phyloP scores from a whole-genome alignment of 805 yeast genomes.

The Teunomyces stri region DNA sequence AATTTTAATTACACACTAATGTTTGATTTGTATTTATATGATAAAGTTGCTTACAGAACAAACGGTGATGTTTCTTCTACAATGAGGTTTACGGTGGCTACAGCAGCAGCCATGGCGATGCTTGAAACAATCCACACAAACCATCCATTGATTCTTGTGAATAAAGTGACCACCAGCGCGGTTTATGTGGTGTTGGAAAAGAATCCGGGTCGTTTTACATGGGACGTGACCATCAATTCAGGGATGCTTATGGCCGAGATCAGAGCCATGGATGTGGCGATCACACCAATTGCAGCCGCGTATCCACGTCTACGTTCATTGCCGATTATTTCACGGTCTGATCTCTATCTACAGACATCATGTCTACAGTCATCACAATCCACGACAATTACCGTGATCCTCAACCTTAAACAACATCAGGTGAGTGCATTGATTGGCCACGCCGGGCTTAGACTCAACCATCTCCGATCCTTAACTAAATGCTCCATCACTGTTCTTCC shows the following conservation, averaged over 20 bases:
- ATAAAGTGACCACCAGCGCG: neutral
- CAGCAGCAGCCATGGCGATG: neutral
- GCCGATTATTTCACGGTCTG: neutral
- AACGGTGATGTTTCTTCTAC: too few relatives aligned
- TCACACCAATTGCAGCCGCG: too few relatives aligned
- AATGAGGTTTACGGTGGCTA: too few relatives aligned
- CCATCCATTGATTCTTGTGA: neutral
- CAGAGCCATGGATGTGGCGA: neutral
- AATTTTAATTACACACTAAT: too few relatives aligned
- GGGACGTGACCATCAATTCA: neutral
- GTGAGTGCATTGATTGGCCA: constrained; percentile 25
- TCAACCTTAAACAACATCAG: constrained; percentile 2
- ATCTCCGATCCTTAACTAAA: neutral
- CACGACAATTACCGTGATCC: neutral
- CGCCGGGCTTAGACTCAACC: neutral
- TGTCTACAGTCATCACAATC: neutral
- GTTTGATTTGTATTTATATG: too few relatives aligned
- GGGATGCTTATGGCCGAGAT: neutral
- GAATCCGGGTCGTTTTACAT: neutral
- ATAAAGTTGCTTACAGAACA: too few relatives aligned
- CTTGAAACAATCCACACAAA: neutral
- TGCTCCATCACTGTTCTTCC: neutral
- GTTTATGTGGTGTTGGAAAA: neutral
- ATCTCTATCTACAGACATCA: too few relatives aligned
- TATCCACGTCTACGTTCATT: neutral